Conservation (phyloP, 805 yeast species). For the Metschnikowia borealis region DNA sequence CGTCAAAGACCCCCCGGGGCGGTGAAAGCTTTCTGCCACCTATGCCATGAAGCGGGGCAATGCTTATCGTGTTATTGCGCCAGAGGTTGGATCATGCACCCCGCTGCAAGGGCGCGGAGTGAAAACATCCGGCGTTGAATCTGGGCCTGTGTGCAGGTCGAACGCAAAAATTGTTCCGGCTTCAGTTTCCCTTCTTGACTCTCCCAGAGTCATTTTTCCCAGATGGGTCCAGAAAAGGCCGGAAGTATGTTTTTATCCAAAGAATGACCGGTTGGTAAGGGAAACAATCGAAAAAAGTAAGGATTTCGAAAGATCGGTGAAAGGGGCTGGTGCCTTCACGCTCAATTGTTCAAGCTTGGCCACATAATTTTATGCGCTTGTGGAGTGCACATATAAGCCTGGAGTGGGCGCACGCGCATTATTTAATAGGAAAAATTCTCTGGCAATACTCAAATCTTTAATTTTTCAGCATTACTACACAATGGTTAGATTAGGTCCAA, state of each 20-base stretch:
- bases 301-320: too few species aligned
- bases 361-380: slow-evolving; percentile 4
- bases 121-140: slow-evolving; percentile 10
- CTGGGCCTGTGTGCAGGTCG: slow-evolving; percentile 4
- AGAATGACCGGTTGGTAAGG: too few species aligned
- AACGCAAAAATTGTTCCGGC: slow-evolving; percentile 6
- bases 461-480: not conserved
- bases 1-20: too few species aligned
- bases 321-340: not conserved
- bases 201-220: too few species aligned
- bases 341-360: not conserved
- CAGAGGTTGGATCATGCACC: slow-evolving; percentile 1
- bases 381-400: slow-evolving; percentile 3
- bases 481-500: slow-evolving; percentile 85
- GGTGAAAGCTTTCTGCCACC: too few species aligned
- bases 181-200: too few species aligned
- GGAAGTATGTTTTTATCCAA: not conserved
- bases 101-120: slow-evolving; percentile 15
- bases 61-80: not conserved
- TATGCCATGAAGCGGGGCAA: not conserved
- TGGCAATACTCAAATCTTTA: not conserved
- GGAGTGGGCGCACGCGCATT: slow-evolving; percentile 4
- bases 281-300: too few species aligned
- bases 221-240: too few species aligned
- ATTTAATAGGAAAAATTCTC: slow-evolving; percentile 5